phyloP scores from a whole-genome alignment of 2,329 filamentous ascomycete genomes.

The Penicillium hesseltinei region DNA sequence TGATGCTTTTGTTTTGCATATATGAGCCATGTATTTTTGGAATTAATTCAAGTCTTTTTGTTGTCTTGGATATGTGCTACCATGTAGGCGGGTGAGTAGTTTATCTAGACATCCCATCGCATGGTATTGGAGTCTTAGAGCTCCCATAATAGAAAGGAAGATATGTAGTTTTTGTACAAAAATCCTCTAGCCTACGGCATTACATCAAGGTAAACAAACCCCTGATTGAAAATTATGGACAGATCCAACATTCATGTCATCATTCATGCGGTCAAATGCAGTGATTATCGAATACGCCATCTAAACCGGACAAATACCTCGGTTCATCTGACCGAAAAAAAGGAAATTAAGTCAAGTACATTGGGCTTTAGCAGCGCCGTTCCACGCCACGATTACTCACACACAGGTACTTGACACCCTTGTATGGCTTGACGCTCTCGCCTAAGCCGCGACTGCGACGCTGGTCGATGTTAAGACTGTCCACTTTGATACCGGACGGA shows the following conservation, averaged over 20 bases:
- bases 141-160: neutral
- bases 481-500: slow-evolving; percentile 63
- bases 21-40: neutral
- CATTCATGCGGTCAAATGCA: slow-evolving; percentile 7
- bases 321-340: neutral
- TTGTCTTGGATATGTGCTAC: neutral
- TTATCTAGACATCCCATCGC: neutral
- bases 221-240: neutral
- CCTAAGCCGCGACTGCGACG: slow-evolving; percentile 82
- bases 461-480: slow-evolving; percentile 61
- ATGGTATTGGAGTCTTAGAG: neutral
- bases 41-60: neutral
- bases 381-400: slow-evolving; percentile 59
- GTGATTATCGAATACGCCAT: slow-evolving; percentile 4
- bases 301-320: neutral
- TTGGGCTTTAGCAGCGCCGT: slow-evolving; percentile 31
- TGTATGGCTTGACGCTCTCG: slow-evolving; percentile 89
- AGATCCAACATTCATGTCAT: neutral
- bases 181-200: too few relatives aligned
- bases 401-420: slow-evolving; percentile 96
- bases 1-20: neutral
- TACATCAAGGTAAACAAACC: neutral
- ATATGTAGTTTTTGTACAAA: neutral
- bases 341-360: neutral
- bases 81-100: neutral